These are phyloP conservation scores for Paecilomyces sp. DNA, from an alignment of 2,329 filamentous ascomycete species.

Conservation along the genomic window DNA sequence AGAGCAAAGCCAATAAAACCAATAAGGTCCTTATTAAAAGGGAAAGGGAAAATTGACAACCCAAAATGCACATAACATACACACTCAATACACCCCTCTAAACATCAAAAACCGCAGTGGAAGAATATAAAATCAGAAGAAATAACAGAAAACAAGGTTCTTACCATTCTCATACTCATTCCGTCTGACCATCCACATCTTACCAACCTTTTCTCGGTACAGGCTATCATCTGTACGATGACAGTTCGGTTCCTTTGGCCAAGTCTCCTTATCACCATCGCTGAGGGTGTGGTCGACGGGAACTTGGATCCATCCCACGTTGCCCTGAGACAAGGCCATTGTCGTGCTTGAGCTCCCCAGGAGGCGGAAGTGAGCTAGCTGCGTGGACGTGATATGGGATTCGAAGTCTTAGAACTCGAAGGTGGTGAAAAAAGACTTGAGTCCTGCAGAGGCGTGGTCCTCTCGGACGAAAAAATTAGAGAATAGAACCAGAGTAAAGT, in stretches of 20 bases:
- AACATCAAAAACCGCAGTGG: background rate
- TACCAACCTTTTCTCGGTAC: conserved; percentile 43
- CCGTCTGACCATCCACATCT: conserved; percentile 40
- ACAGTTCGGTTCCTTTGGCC: conserved; percentile 30
- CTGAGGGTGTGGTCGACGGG: conserved; percentile 26
- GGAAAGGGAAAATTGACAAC: background rate
- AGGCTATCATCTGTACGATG: conserved; percentile 30
- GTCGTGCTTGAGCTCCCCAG: conserved; percentile 1
- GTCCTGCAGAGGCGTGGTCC: background rate
- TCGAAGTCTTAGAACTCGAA: background rate
- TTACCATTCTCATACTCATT: conserved; percentile 31
- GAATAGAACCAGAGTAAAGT: background rate
- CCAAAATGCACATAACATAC: background rate
- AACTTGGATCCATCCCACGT: conserved; percentile 18
- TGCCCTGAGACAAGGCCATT: conserved; percentile 9
- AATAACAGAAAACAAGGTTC: conserved; percentile 5
- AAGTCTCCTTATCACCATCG: conserved; percentile 30
- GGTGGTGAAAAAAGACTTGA: background rate
- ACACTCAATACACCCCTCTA: background rate
- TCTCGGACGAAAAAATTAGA: too few relatives aligned
- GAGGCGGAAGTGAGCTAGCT: background rate
- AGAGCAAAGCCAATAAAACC: background rate
- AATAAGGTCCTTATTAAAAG: background rate
- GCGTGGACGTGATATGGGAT: background rate
- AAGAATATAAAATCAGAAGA: background rate